Evolutionary conservation across 192 early-diverging fungal genomes (phyloP), one percentile per base, ranked within the genome.

Genomic region (Dispira simplex): DNA sequence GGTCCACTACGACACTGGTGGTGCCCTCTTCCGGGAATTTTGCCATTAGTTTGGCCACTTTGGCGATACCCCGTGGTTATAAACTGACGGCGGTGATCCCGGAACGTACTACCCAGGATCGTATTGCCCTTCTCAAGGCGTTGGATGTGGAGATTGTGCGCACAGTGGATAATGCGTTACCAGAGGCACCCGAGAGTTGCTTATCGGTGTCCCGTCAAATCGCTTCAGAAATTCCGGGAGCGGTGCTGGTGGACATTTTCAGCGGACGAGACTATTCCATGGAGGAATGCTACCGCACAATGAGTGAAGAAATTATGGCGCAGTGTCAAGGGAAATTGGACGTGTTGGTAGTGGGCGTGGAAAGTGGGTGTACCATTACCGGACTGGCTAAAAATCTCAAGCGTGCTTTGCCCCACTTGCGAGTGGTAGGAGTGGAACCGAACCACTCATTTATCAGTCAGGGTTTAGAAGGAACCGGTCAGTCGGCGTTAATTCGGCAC

Each of bases 21-120:
- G 79, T 89, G 20, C 86, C 89, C 11, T 79, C 84, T 11, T 80
- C 79, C 3, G 87, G 87, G 2, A 87, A 89, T 66, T 67, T 89
- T 53, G 87, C 73, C 11, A 77, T 90, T 59, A 81, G 81, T 53
- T 57, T 90, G 11, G 82, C 84, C 3, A 70, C 82, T 53, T 67
- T 90, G 8, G 68, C 75, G 12, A 66, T 72, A 21, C 67, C 67
- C 12, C 44, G 73, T 44, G 66, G 71, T 1, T 73, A 79, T 14
- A 73, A 73, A 44, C 73, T 83, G 6, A 79, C 81, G 18, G 73
- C 72, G 21, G 67, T 49, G 20, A 63, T 63, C 11, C 86, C 88
- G 0, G 88, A 90, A 68, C 79, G 88, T 56, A 90, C 84, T 0
- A 79, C 80, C n/a, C 63, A 70, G 18, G 88, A 87, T 68, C 81